Base-by-base conservation (phyloP, 306 rosid genomes). In the Citrullus amarus region DNA sequence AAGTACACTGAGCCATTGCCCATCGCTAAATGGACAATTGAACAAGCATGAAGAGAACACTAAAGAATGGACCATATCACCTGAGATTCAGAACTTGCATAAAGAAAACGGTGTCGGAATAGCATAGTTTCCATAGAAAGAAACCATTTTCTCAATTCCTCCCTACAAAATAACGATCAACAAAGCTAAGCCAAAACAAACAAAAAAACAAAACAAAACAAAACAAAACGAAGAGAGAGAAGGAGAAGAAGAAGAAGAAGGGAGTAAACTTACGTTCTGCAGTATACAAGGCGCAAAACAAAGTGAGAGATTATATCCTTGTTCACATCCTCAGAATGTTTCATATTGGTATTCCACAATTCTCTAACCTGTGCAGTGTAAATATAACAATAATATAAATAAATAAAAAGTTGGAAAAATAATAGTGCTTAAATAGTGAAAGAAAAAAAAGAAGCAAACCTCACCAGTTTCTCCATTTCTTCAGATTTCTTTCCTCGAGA, bases 81-180 rank as follows among this genome's bases (percentile, higher is more conserved):
- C 93, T 91, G 96, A 82, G 89, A 89, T 82, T 92, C 97, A 43
- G 90, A 12, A 41, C n/a, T 78, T 80, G 78, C 57, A 7, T 0
- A 5, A 16, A 77, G 89, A 79, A 92, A 91, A 16, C 97, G 96
- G 82, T 92, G 78, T 75, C 93, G 93, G 76, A 95, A 95, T 70
- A 95, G 88, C 72, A 87, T 74, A 81, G 91, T 84, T 85, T 95
- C 99, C 97, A 86, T 85, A 25, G 97, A 87, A 75, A 95, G 93
- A 81, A 95, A 92, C 99, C 99, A 95, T 86, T 91, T 95, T 81
- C 97, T 89, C 89, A 92, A 86, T 8, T 95, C 97, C 79, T 95
- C 99, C 81, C 99, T 95, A 62, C 70, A 59, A 34, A 70, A 60
- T 36, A 75, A 75, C 16, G 60, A 43, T 60, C 18, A 76, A 61